Evolutionary conservation across 805 yeast genomes (phyloP).

Genomic region (Nakazawaea anatomiae): DNA sequence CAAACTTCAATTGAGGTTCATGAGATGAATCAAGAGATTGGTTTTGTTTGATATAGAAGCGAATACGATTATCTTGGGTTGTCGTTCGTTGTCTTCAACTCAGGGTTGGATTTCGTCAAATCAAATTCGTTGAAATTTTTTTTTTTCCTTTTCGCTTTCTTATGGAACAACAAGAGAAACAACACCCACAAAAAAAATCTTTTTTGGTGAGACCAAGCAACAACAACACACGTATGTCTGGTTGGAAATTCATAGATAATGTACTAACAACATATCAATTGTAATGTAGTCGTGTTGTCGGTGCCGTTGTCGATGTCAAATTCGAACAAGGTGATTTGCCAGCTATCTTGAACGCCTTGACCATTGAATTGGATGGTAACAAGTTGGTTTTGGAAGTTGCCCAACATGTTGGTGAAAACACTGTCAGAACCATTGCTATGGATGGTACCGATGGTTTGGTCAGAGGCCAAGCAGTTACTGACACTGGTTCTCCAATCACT

Average conservation of each 20-base stretch:
- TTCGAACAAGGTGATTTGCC: slow-evolving; percentile 97
- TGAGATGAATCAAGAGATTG: no score
- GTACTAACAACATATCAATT: slow-evolving; percentile 13
- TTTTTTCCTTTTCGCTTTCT: not conserved
- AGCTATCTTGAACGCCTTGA: slow-evolving; percentile 94
- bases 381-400: slow-evolving; percentile 95
- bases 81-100: not conserved
- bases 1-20: no score
- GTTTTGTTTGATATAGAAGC: no score
- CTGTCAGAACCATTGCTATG: slow-evolving; percentile 99
- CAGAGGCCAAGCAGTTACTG: slow-evolving; percentile 88
- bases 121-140: slow-evolving; percentile 11
- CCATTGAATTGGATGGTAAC: slow-evolving; percentile 65
- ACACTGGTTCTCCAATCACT: slow-evolving; percentile 98
- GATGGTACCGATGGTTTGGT: slow-evolving; percentile 99
- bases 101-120: slow-evolving; percentile 7
- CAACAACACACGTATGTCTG: not conserved
- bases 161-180: not conserved
- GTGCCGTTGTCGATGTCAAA: slow-evolving; percentile 99
- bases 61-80: not conserved
- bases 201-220: not conserved
- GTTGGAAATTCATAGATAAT: not conserved
- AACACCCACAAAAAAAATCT: slow-evolving; percentile 10
- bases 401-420: slow-evolving; percentile 99
- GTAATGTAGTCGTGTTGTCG: slow-evolving; percentile 78